Conservation (phyloP, 169 alveolate species). For the Plasmodium coatneyi region DNA sequence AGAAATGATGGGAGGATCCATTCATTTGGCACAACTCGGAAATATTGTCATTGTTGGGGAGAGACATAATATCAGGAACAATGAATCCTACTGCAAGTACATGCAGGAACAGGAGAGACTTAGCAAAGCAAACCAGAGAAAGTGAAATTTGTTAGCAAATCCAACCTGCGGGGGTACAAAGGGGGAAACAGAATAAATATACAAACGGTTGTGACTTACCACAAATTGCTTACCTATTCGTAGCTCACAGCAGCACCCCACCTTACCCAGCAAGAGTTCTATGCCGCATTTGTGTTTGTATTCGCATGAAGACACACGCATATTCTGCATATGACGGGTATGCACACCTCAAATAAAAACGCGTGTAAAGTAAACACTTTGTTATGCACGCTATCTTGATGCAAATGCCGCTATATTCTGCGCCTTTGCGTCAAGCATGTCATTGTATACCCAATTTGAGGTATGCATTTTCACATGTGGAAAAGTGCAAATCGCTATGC, state of each 20-base stretch:
- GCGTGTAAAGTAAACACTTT: background rate
- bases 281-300: background rate
- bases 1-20: conserved; percentile 92
- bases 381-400: background rate
- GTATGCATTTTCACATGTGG: background rate
- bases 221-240: background rate
- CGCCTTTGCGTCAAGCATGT: background rate
- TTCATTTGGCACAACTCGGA: conserved; percentile 93
- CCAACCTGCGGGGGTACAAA: too few relatives aligned
- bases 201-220: background rate
- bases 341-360: conserved; percentile 10
- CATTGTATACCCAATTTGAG: background rate
- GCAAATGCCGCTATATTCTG: background rate
- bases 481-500: background rate
- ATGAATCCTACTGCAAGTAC: conserved; percentile 85
- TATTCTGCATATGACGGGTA: background rate
- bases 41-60: conserved; percentile 92
- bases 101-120: conserved; percentile 85
- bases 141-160: conserved; percentile 41
- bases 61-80: conserved; percentile 87
- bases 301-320: background rate
- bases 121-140: conserved; percentile 64
- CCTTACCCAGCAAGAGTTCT: background rate
- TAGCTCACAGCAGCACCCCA: background rate
- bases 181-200: background rate